Evolutionary conservation across 805 yeast genomes (phyloP).

Genomic region (Pichia eremophila): DNA sequence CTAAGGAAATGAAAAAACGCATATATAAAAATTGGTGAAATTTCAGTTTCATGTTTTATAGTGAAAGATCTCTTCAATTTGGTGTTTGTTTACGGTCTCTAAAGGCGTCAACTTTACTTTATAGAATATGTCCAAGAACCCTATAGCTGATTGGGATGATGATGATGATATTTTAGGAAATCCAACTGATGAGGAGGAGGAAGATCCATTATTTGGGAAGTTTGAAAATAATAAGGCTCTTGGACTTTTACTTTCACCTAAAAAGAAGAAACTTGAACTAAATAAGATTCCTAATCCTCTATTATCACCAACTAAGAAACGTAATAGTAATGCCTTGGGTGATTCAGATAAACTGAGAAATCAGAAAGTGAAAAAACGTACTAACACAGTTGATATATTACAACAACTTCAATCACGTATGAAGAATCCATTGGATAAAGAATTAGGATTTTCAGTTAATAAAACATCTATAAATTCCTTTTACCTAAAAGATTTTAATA

Average conservation of each 20-base stretch:
- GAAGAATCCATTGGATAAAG: conserved; percentile 5
- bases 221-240: not conserved
- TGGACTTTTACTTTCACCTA: conserved; percentile 1
- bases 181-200: not conserved
- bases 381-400: not conserved
- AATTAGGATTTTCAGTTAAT: conserved; percentile 5
- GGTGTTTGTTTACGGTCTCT: no score
- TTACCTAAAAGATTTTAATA: not conserved
- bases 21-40: no score
- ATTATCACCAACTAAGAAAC: no score
- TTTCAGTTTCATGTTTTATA: no score
- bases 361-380: not conserved
- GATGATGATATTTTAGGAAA: not conserved
- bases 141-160: no score
- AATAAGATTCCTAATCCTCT: no score
- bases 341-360: no score
- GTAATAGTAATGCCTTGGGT: no score
- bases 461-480: not conserved
- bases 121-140: no score
- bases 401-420: conserved; percentile 1
- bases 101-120: no score
- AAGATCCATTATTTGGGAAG: conserved; percentile 7
- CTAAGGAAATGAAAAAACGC: no score
- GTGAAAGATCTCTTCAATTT: no score
- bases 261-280: not conserved